phyloP scores from a whole-genome alignment of 805 yeast genomes.

The Saccharomycopsis oosterbeekiorum region DNA sequence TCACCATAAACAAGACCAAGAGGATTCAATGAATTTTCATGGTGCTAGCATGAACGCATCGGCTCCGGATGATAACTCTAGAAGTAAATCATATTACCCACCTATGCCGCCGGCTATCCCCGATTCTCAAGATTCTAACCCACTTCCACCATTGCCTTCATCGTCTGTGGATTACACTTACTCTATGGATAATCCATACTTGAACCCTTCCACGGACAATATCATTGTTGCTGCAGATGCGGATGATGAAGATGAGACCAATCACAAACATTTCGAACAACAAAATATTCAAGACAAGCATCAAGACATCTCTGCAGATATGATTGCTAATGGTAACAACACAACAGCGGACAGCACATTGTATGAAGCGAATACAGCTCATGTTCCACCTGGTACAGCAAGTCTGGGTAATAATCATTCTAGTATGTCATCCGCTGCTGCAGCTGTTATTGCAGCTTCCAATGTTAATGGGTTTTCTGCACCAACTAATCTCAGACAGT shows the following conservation, averaged over 20 bases:
- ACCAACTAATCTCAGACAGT: background rate
- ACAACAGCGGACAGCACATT: slow-evolving; percentile 1
- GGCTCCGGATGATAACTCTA: background rate
- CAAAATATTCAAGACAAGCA: background rate
- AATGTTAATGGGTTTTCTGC: background rate
- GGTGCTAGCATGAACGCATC: background rate
- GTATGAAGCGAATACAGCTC: background rate
- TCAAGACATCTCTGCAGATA: background rate
- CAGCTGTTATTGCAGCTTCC: background rate
- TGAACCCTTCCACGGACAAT: slow-evolving; percentile 14
- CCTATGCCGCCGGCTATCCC: background rate
- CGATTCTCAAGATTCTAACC: background rate
- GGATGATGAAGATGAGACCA: background rate
- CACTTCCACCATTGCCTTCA: background rate
- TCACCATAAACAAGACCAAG: background rate
- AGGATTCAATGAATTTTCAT: background rate
- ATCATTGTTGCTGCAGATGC: background rate
- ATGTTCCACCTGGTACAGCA: slow-evolving; percentile 1
- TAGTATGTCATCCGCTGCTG: background rate
- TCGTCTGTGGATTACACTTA: slow-evolving; percentile 2
- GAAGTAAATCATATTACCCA: background rate
- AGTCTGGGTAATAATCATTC: background rate
- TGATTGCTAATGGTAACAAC: background rate
- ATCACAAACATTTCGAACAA: background rate
- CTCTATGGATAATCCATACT: slow-evolving; percentile 18